Base-by-base conservation (phyloP, 495 filamentous ascomycete species). In the Lasiosphaeria hispida region DNA sequence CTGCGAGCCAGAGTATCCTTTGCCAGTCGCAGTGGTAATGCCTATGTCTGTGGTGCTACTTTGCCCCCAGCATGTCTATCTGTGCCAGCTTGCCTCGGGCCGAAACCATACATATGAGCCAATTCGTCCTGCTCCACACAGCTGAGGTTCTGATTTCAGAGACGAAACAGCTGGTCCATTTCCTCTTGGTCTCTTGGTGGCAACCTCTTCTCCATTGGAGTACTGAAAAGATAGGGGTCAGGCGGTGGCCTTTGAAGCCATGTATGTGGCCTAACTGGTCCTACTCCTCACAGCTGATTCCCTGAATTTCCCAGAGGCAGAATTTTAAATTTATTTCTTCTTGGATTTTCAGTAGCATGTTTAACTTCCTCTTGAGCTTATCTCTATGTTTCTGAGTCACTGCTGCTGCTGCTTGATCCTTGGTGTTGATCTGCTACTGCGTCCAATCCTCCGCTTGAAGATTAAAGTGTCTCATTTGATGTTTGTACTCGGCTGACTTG, bases 401-500 rank as follows among this genome's bases (percentile, higher is more conserved):
- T 43, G 34, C 54, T 23, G 15, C 17, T 37, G 17, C 35, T 14
- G 51, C 51, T 18, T 19, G 35, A 30, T 56, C 41, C 36, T 50
- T 42, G 52, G 52, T 53, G 19, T 48, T 51, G 43, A 61, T 50
- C 44, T 57, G 13, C 43, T 56, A 36, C 15, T 48, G 35, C 9
- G 58, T 56, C 58, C 34, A 45, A n/a, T 51, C 58, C 10, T 51
- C 18, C 36, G 10, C 37, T 23, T 11, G 53, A 41, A 49, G 52
- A 10, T 57, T 33, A 42, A 61, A 48, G 0, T 56, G 18, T 11
- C 44, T 42, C 35, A 49, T 40, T 41, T 34, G 45, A 34, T 7
- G 10, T 1, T 49, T 7, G 37, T 50, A 57, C 54, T 57, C 54
- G 11, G 10, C 10, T 19, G 15, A 42, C 2, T 34, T 40, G 0